Evolutionary conservation across 352 stramenopile species (phyloP).

Genomic region (Globisporangium solare): DNA sequence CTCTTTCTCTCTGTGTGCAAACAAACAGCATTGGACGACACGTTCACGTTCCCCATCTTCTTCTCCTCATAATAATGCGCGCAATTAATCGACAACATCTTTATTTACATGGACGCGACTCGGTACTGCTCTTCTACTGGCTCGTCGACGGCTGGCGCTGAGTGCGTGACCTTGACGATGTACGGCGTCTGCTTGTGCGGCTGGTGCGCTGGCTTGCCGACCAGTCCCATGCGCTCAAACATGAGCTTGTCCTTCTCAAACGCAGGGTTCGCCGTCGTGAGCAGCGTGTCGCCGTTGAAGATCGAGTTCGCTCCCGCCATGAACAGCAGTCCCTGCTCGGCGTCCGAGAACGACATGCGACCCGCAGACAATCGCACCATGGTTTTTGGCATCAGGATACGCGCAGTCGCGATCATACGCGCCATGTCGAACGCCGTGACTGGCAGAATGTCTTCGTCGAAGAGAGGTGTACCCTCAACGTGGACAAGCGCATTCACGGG

Average conservation of each 20-base stretch:
- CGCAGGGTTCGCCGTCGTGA: slow-evolving; percentile 95
- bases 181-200: slow-evolving; percentile 77
- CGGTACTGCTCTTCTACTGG: slow-evolving; percentile 17
- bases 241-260: slow-evolving; percentile 94
- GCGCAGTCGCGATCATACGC: slow-evolving; percentile 96
- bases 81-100: not conserved
- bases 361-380: slow-evolving; percentile 97
- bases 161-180: slow-evolving; percentile 80
- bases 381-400: slow-evolving; percentile 96
- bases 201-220: slow-evolving; percentile 94
- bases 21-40: not conserved
- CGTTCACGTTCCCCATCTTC: not conserved
- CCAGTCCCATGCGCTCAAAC: slow-evolving; percentile 94
- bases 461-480: slow-evolving; percentile 94
- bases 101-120: slow-evolving; percentile 22
- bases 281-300: slow-evolving; percentile 97
- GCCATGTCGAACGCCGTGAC: slow-evolving; percentile 97
- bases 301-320: slow-evolving; percentile 98
- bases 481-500: slow-evolving; percentile 96
- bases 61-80: not conserved
- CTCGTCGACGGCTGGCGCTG: slow-evolving; percentile 28
- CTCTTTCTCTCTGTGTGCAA: not conserved
- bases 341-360: slow-evolving; percentile 95
- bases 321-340: slow-evolving; percentile 96
- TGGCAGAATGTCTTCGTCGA: slow-evolving; percentile 80